Base-by-base conservation (phyloP, 305 asterid genomes). In the Stenogyne calaminthoides region DNA sequence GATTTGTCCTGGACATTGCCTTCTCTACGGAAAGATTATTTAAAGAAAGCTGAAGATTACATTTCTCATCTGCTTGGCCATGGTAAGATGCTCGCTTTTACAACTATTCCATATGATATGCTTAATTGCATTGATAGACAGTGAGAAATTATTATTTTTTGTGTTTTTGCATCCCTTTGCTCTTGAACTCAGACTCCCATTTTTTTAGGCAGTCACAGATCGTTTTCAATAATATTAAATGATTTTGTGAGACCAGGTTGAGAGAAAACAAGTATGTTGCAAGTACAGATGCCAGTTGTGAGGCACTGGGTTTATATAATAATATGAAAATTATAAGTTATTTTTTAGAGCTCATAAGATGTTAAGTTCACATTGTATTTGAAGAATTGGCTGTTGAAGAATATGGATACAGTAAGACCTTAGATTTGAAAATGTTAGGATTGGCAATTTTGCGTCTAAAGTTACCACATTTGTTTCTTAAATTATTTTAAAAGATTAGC, bases 11-110 rank as follows among this genome's bases (percentile, higher is more conserved):
- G 98, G 99, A 86, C 96, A 52, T 77, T 95, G 82, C 99, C 98
- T 83, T 92, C 95, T 57, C 82, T 95, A 70, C 86, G 86, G 70
- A 88, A 87, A 72, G 96, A 89, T 74, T 95, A 95, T 79, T 72
- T 83, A 83, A 95, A 86, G 83, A 95, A 89, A 85, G 89, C 92
- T 79, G 99, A 92, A 84, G 98, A 95, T 80, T 95, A 95, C 82
- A 81, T 92, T 18, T 95, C 96, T 80, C 97, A 92, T 86, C 91
- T 95, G 64, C 96, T 92, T 77, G 99, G 99, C 27, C 97, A 95
- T 79, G 99, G 99, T 92, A 83, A 84, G 85, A 52, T 75, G 73
- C 57, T 62, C 27, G 42, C 55, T 78, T 10, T 70, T 60, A 51
- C 12, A 49, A 64, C 55, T 78, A 18, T 65, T 56, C 16, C 64